Conservation (phyloP, 805 yeast species). For the Dipodascopsis tothii region DNA sequence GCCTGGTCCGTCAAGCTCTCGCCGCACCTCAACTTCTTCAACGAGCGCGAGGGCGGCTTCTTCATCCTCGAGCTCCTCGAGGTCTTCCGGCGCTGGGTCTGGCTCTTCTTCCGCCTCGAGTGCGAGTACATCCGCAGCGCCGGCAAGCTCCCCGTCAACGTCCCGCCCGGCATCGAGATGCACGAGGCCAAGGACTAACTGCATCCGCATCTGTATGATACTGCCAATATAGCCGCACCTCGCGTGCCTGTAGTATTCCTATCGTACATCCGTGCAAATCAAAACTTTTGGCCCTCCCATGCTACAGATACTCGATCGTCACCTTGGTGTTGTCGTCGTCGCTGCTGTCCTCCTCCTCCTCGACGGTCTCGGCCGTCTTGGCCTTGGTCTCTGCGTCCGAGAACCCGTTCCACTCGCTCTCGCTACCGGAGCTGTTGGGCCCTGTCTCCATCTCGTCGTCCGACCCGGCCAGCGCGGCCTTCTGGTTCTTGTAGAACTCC, state of each 20-base stretch:
- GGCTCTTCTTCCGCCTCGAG: slow-evolving; percentile 83
- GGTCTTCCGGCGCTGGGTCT: slow-evolving; percentile 73
- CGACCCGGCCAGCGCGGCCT: too few species aligned
- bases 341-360: background rate
- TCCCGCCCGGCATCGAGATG: background rate
- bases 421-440: background rate
- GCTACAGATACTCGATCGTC: background rate
- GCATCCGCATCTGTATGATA: background rate
- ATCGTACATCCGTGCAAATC: background rate
- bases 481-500: too few species aligned
- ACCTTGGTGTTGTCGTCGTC: background rate
- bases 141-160: slow-evolving; percentile 5
- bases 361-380: background rate
- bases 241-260: background rate
- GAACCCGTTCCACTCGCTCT: background rate
- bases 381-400: background rate
- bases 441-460: background rate
- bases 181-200: slow-evolving; percentile 28
- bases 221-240: background rate
- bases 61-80: slow-evolving; percentile 67
- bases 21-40: slow-evolving; percentile 29
- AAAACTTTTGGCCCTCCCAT: background rate
- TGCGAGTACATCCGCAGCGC: slow-evolving; percentile 46
- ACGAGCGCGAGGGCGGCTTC: slow-evolving; percentile 46
- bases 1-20: slow-evolving; percentile 63